Conservation (phyloP, 495 filamentous ascomycete species). For the Penicillium verhagenii region DNA sequence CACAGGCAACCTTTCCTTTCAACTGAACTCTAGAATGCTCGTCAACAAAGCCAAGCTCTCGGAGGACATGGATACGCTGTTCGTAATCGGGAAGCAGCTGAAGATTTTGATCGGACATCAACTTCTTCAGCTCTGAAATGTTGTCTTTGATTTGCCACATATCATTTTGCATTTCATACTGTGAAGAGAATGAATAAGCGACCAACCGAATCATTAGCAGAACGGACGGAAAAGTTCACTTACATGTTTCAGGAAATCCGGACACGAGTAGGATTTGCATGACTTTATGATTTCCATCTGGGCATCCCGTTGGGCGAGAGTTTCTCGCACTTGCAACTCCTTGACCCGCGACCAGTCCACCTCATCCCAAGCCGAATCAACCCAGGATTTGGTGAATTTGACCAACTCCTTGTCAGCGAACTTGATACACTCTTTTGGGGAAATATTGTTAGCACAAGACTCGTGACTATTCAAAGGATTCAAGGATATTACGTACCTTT, state of each 20-base stretch:
- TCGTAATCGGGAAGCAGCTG: slow-evolving; percentile 98
- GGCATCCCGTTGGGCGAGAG: slow-evolving; percentile 64
- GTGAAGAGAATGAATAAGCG: slow-evolving; percentile 1
- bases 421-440: slow-evolving; percentile 36
- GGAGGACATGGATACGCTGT: slow-evolving; percentile 87
- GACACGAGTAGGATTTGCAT: slow-evolving; percentile 62
- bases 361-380: slow-evolving; percentile 74
- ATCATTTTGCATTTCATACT: slow-evolving; percentile 91
- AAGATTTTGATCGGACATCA: slow-evolving; percentile 94
- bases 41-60: slow-evolving; percentile 89
- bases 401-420: slow-evolving; percentile 60
- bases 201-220: background rate
- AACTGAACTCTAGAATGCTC: slow-evolving; percentile 78
- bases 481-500: slow-evolving; percentile 31
- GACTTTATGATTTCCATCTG: slow-evolving; percentile 57
- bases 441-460: background rate
- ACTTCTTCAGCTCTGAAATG: slow-evolving; percentile 75
- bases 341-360: slow-evolving; percentile 77
- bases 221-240: slow-evolving; percentile 31
- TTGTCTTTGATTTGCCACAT: slow-evolving; percentile 93
- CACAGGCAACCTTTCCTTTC: slow-evolving; percentile 97
- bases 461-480: background rate
- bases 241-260: slow-evolving; percentile 81
- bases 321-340: slow-evolving; percentile 71
- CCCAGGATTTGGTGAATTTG: slow-evolving; percentile 67